Conservation (phyloP, 176 grass and related monocot genomes). For the Cenchrus americanus region DNA sequence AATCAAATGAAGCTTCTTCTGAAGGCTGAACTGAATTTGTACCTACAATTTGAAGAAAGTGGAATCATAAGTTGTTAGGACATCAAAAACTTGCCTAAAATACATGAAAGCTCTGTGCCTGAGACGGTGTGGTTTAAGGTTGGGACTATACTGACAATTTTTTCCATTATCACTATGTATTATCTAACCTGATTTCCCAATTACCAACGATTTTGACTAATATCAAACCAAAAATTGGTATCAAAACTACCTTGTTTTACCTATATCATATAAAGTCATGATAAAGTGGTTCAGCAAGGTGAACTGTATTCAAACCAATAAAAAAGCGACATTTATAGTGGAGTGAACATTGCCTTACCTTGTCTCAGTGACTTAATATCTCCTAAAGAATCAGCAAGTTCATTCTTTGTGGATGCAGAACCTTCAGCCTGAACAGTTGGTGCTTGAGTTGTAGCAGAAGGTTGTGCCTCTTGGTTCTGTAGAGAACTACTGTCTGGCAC, state of each 20-base stretch:
- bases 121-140: not conserved
- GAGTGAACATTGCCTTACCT: slow-evolving; percentile 18
- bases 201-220: not conserved
- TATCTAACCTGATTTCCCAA: not conserved
- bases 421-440: slow-evolving; percentile 1
- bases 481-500: not conserved
- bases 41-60: slow-evolving; percentile 7
- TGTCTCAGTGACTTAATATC: not conserved
- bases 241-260: not conserved
- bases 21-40: not conserved
- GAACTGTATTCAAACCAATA: not conserved
- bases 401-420: not conserved
- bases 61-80: not conserved
- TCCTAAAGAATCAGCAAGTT: not conserved
- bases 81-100: not conserved
- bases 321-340: not conserved
- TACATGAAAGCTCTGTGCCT: not conserved
- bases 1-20: slow-evolving; percentile 21
- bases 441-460: not conserved
- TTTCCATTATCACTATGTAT: not conserved
- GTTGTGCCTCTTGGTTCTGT: slow-evolving; percentile 4
- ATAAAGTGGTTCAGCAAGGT: not conserved
- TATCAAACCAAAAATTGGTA: slow-evolving; percentile 1
- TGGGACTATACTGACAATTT: not conserved
- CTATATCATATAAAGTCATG: no score